Evolutionary conservation across 208 protist genomes (phyloP).

Genomic region (Leptomonas pyrrhocoris): DNA sequence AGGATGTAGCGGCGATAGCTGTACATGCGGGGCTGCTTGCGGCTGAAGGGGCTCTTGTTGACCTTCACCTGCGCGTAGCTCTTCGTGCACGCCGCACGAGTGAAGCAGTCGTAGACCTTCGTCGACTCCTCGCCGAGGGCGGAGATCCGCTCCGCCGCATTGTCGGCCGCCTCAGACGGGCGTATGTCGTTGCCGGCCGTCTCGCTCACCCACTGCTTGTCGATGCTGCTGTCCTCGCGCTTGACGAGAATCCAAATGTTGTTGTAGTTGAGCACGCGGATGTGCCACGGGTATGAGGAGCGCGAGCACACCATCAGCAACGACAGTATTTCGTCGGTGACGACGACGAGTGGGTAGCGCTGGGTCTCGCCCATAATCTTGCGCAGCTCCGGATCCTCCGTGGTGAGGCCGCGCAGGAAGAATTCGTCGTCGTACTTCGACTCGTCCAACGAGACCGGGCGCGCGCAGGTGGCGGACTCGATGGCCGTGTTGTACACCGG

Average conservation of each 20-base stretch:
- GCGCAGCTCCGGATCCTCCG: slow-evolving; percentile 57
- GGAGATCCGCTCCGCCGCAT: slow-evolving; percentile 58
- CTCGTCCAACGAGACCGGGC: slow-evolving; percentile 53
- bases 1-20: slow-evolving; percentile 85
- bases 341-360: slow-evolving; percentile 64
- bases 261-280: slow-evolving; percentile 54
- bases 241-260: slow-evolving; percentile 72
- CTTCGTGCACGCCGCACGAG: slow-evolving; percentile 53
- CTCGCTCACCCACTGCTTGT: slow-evolving; percentile 89
- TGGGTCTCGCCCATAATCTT: slow-evolving; percentile 49
- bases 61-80: slow-evolving; percentile 54
- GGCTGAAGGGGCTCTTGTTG: slow-evolving; percentile 63
- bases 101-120: slow-evolving; percentile 73
- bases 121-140: slow-evolving; percentile 76
- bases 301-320: slow-evolving; percentile 80
- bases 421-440: slow-evolving; percentile 36
- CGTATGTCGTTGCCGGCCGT: slow-evolving; percentile 49
- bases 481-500: slow-evolving; percentile 67
- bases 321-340: slow-evolving; percentile 83
- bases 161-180: slow-evolving; percentile 67
- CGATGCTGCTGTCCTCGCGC: slow-evolving; percentile 50
- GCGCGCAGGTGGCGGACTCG: slow-evolving; percentile 49
- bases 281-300: slow-evolving; percentile 86
- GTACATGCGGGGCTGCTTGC: slow-evolving; percentile 79
- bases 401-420: slow-evolving; percentile 45